Base-by-base conservation (phyloP, 805 yeast species). In the Tetrapisispora pingtungensis region DNA sequence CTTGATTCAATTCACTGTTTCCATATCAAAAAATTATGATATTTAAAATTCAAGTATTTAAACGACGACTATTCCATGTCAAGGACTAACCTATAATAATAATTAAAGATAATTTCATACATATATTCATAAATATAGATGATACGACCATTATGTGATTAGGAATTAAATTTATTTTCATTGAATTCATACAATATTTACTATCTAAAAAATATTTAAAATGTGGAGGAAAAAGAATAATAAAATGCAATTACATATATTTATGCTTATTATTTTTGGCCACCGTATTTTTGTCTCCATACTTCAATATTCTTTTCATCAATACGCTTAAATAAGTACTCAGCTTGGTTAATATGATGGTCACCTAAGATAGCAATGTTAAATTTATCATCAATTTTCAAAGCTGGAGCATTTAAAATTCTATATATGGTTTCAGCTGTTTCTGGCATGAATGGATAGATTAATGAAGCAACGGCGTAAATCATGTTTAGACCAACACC, bases 401-500 rank as follows among this genome's bases (percentile, higher is more conserved):
- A 71, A 8, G 75, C 69, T 35, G 96, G 96, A 22, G 82, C 90
- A 56, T 86, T 84, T 67, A 93, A 74, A 68, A 87, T 88, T 59
- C 79, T 76, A 57, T 74, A 71, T 51, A 93, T 90, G 51, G 74
- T 77, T 39, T 67, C 66, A 8, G 86, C 65, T 32, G 89, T 83
- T 51, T 77, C 88, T 36, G 99, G 99, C 79, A 93, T 86, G 69
- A 74, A 93, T 53, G 99, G 98, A 40, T 76, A 71, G 44, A 88
- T 73, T 42, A 93, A 66, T 0, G 96, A 79, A 36, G 90, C 78
- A n/a, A 93, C 79, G 51, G 87, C 68, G 67, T 88, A 89, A 41
- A 90, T 78, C 61, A 90, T 71, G 68, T 90, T 93, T 64, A 93
- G 71, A 47, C 95, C 97, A 43, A 86, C 83, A 51, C 85, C 95